Base-by-base conservation (phyloP, 1,284 basidiomycete genomes). In the Ustilago vetiveriae region DNA sequence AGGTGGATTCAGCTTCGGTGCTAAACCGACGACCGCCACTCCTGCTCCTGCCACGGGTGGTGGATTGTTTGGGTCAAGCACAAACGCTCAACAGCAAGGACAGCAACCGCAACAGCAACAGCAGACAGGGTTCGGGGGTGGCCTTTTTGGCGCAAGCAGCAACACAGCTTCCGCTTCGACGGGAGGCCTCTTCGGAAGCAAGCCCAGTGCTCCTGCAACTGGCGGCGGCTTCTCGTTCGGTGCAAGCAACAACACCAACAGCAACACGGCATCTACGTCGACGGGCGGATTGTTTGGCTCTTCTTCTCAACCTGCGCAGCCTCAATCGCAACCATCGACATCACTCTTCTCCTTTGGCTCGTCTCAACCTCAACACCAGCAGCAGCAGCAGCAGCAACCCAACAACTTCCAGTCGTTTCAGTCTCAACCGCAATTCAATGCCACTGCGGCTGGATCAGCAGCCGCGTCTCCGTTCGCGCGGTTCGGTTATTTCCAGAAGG, bases 401-500 rank as follows among this genome's bases (percentile, higher is more conserved):
- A 60, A 41, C 16, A 19, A 23, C 1, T 52, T 52, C 19, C 36
- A 39, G 17, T 21, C 42, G 2, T 50, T 54, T 29, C 57, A 66
- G 21, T 33, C 38, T 26, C 60, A 69, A 40, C 50, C 43, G 22
- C 57, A 52, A 19, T 24, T 40, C 36, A 52, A 59, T n/a, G 53
- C 60, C 22, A 33, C 45, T 2, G 45, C 51, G 6, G 19, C 54
- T 11, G 27, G 53, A 11, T 74, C 72, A 9, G 45, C 51, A 6
- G 19, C 54, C 11, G 27, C 56, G 9, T 74, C 72, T 6, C 78
- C 75, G 1, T 76, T 82, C 26, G 17, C 58, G 5, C 69, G 69
- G 9, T 64, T 73, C 52, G 59, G 63, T 1, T 82, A 70, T 58
- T 72, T 78, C 32, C 78, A 80, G 37, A 73, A 73, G 19, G 79